Evolutionary conservation across 108 stramenopile genomes (phyloP), one percentile per base, ranked within the genome.

Genomic region (Chaetoceros tenuissimus): DNA sequence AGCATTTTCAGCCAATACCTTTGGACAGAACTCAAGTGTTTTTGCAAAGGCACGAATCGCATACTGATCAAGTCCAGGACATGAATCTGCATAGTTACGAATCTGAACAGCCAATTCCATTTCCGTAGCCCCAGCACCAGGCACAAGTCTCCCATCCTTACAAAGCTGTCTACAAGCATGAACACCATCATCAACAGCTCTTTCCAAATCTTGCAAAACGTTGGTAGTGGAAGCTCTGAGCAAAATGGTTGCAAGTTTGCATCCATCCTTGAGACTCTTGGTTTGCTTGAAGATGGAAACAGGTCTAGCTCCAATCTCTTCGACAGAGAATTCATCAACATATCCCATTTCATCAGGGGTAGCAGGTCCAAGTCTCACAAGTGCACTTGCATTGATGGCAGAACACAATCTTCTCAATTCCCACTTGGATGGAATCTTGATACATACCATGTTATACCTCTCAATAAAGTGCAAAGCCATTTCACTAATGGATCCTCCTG

Each of bases 401-500:
- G 84, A 70, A 67, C 97, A 98, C 44, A 99, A 60, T 31, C 99
- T 79, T 28, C 99, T 80, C 51, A 99, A 71, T 75, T 99, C 97
- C 94, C 94, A 99, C 82, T 98, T 99, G 73, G 85, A 89, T 26
- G 67, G 66, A 59, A 98, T 75, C 69, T 91, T 92, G 40, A 99
- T 55, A 55, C 80, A 86, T 63, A 99, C 77, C 69, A 99, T 58
- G 24, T 80, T 75, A 78, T 96, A 96, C 72, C 89, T 68, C 60
- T 97, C 92, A 51, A 99, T 79, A 64, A 95, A 99, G 68, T 99
- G 98, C 69, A 97, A 50, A 31, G 97, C 97, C 93, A 96, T 94
- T 67, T 94, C 96, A 31, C 76, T 81, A 31, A 99, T 78, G 51
- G 79, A 82, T 13, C 98, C 98, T 21, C 93, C 92, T 5, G 84